Evolutionary conservation across 1,284 basidiomycete genomes (phyloP).

Genomic region (Ustanciosporium gigantosporum): DNA sequence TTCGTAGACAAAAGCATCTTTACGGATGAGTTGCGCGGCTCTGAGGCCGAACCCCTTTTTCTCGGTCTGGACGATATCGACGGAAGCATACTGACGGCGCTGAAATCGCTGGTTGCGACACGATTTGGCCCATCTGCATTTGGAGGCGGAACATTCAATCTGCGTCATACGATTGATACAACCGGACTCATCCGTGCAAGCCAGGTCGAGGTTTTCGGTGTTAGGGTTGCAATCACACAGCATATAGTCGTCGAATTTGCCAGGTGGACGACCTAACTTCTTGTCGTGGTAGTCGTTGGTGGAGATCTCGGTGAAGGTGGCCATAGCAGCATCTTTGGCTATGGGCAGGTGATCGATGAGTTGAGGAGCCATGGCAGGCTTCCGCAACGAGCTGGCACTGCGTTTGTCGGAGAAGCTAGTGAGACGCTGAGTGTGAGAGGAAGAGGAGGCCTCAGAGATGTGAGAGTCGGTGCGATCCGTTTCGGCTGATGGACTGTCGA

Average conservation of each 20-base stretch:
- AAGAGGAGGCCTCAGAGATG: too few species aligned
- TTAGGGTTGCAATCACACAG: constrained; percentile 50
- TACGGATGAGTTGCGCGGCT: constrained; percentile 69
- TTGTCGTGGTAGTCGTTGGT: constrained; percentile 87
- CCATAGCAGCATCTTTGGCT: constrained; percentile 66
- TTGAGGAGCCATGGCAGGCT: constrained; percentile 31
- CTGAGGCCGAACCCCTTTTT: constrained; percentile 94
- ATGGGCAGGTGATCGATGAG: constrained; percentile 43
- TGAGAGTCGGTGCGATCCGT: neutral
- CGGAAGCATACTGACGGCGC: constrained; percentile 77
- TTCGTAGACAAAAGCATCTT: constrained; percentile 93
- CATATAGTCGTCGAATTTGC: constrained; percentile 71
- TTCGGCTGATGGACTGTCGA: neutral
- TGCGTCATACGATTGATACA: constrained; percentile 98
- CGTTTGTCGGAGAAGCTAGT: constrained; percentile 1
- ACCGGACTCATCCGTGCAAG: constrained; percentile 85
- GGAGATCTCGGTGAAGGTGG: constrained; percentile 74
- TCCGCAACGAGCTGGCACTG: constrained; percentile 2
- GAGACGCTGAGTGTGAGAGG: too few species aligned
- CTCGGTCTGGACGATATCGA: constrained; percentile 90
- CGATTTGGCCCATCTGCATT: constrained; percentile 79
- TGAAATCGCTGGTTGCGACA: constrained; percentile 92
- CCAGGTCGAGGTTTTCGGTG: constrained; percentile 56
- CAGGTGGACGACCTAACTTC: constrained; percentile 80
- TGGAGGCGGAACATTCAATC: constrained; percentile 86